Percentiles rank a stretch among this genome's conserved stretches.
Conservation (phyloP, 192 early-diverging fungal species). For the Backusella australiensis region DNA sequence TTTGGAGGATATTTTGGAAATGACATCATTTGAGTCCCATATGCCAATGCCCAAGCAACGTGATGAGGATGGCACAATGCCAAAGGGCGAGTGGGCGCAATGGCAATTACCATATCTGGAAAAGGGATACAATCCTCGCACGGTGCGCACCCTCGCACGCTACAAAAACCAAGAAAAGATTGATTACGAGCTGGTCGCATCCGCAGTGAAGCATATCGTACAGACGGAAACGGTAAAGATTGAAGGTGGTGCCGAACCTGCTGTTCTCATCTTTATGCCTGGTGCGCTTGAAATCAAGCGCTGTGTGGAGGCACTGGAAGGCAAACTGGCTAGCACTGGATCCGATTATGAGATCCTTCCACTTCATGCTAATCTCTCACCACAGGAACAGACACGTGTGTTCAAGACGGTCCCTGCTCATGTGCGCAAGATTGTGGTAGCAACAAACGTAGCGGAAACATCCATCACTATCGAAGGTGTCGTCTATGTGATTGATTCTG, state of each 20-base stretch:
- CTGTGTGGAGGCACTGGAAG: constrained; percentile 57
- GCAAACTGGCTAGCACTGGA: neutral
- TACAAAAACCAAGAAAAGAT: constrained; percentile 52
- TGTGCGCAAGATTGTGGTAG: constrained; percentile 67
- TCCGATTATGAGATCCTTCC: constrained; percentile 32
- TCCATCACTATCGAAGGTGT: constrained; percentile 82
- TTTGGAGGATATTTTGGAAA: constrained; percentile 69
- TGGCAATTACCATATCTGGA: constrained; percentile 37
- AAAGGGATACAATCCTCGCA: constrained; percentile 39
- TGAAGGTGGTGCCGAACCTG: constrained; percentile 39
- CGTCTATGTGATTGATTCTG: constrained; percentile 69
- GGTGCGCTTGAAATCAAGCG: constrained; percentile 72
- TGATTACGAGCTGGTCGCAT: constrained; percentile 60
- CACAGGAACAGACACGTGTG: constrained; percentile 65
- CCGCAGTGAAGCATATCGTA: constrained; percentile 59
- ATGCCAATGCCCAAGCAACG: constrained; percentile 23
- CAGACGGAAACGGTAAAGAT: constrained; percentile 42
- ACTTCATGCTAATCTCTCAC: constrained; percentile 67
- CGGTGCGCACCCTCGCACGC: constrained; percentile 28
- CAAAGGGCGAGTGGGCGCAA: constrained; percentile 37
- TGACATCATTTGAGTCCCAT: constrained; percentile 49
- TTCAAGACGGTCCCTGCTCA: constrained; percentile 53
- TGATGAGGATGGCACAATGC: constrained; percentile 24
- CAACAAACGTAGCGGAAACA: constrained; percentile 83
- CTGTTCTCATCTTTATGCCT: constrained; percentile 72